Conservation (phyloP, 768 basidiomycete species). For the Lactarius psammicola region DNA sequence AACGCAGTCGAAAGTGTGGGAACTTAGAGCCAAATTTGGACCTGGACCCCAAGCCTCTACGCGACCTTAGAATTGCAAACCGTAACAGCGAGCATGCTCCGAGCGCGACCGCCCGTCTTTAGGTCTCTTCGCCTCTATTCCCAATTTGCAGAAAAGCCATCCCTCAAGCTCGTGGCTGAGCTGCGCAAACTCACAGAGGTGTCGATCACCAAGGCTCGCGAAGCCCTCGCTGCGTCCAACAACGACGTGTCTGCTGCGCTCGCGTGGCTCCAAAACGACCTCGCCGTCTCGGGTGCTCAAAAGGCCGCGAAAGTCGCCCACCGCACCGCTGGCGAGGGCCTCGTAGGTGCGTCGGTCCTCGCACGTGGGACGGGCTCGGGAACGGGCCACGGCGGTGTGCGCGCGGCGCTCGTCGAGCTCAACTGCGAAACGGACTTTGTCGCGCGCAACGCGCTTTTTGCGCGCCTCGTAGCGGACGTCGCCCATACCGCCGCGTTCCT, state of each 20-base stretch:
- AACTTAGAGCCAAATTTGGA: not conserved
- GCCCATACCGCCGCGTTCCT: too few relatives aligned
- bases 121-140: constrained; percentile 48
- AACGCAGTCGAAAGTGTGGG: not conserved
- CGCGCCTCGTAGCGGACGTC: constrained; percentile 72
- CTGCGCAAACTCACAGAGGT: constrained; percentile 80
- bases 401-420: constrained; percentile 86
- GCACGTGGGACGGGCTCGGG: constrained; percentile 53
- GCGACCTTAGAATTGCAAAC: not conserved
- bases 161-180: constrained; percentile 78
- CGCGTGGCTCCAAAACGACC: constrained; percentile 77
- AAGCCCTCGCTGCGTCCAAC: constrained; percentile 73
- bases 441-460: constrained; percentile 79
- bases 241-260: constrained; percentile 75
- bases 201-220: constrained; percentile 83
- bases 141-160: constrained; percentile 51
- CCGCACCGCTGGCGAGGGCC: constrained; percentile 73
- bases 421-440: constrained; percentile 99
- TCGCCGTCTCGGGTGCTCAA: constrained; percentile 63
- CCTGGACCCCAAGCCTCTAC: too few relatives aligned
- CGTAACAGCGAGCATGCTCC: constrained; percentile 13
- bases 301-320: constrained; percentile 83
- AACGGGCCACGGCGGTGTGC: constrained; percentile 46
- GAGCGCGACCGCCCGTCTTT: constrained; percentile 1
- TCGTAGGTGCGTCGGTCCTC: constrained; percentile 74